phyloP scores from a whole-genome alignment of 2,329 filamentous ascomycete species.

The Aureobasidium sp. region DNA sequence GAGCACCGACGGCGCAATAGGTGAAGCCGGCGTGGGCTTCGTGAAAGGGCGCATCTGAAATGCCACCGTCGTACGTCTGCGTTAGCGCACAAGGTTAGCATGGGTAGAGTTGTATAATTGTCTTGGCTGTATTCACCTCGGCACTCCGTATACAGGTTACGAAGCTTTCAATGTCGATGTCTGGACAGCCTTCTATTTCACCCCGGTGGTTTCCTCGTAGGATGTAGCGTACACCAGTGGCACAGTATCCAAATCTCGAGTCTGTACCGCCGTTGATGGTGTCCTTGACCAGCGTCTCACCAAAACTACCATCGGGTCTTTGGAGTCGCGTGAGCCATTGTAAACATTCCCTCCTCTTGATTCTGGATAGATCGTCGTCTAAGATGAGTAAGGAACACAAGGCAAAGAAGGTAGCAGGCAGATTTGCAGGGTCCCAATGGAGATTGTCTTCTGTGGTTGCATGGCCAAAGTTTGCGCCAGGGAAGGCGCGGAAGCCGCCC shows the following conservation, averaged over 20 bases:
- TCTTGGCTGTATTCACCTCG: conserved; percentile 26
- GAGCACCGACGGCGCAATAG: conserved; percentile 74
- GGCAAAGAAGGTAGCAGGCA: conserved; percentile 86
- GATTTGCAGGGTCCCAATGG: conserved; percentile 65
- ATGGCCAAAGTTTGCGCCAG: conserved; percentile 52
- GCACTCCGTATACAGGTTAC: conserved; percentile 62
- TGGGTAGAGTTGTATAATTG: neutral
- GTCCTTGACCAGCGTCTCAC: conserved; percentile 60
- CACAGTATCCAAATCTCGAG: conserved; percentile 81
- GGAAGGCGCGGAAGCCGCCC: conserved; percentile 84
- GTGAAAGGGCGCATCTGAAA: conserved; percentile 67
- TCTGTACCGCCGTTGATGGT: conserved; percentile 71
- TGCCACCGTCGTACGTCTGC: conserved; percentile 76
- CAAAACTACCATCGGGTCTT: conserved; percentile 80
- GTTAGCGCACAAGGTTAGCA: conserved; percentile 1
- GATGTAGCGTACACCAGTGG: conserved; percentile 73
- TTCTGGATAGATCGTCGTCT: conserved; percentile 51
- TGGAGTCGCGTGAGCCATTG: conserved; percentile 70
- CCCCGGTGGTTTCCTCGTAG: conserved; percentile 55
- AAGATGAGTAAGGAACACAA: conserved; percentile 62
- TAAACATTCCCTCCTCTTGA: conserved; percentile 60
- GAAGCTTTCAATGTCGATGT: conserved; percentile 66
- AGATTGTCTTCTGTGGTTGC: conserved; percentile 43
- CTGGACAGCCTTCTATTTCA: conserved; percentile 49
- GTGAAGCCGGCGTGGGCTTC: conserved; percentile 89